A percentile compares a stretch with the other conserved stretches of the same genome.
Evolutionary conservation across 1,284 basidiomycete species (phyloP).

Genomic region (Ganoderma multipileum): DNA sequence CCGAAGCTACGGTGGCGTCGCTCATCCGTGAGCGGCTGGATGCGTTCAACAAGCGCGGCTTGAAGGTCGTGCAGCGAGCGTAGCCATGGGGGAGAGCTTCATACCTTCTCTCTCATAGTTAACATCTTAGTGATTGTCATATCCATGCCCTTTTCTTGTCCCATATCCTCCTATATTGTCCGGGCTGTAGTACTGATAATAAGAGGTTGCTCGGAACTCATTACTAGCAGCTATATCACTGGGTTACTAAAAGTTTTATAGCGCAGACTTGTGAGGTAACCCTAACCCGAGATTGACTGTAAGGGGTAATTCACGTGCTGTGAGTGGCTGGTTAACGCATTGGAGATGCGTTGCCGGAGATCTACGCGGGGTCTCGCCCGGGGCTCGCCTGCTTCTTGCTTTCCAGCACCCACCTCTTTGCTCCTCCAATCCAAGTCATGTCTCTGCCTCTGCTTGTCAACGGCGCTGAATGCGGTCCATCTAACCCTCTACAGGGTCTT

Average conservation of each 20-base stretch:
- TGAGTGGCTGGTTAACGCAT: neutral
- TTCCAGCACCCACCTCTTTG: neutral
- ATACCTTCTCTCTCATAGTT: no score
- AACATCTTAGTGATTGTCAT: no score
- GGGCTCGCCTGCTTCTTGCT: neutral
- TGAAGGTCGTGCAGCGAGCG: constrained; percentile 7
- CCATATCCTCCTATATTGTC: neutral
- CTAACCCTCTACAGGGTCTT: constrained; percentile 80
- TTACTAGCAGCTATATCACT: no score
- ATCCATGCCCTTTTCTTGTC: neutral
- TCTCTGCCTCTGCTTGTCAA: constrained; percentile 77
- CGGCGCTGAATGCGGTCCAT: constrained; percentile 81
- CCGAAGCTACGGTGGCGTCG: constrained; percentile 2
- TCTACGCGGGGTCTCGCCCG: neutral
- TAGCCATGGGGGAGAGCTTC: neutral
- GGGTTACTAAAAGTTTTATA: no score
- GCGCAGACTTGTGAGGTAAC: no score
- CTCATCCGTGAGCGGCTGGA: constrained; percentile 18
- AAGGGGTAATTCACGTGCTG: constrained; percentile 1
- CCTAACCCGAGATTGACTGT: neutral
- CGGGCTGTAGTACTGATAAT: no score
- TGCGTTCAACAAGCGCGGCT: constrained; percentile 10
- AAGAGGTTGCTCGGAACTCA: no score
- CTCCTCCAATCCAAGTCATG: constrained; percentile 53
- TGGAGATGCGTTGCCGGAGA: neutral